Evolutionary conservation across 2,329 filamentous ascomycete genomes (phyloP).

Genomic region (Coniochaeta sp.): DNA sequence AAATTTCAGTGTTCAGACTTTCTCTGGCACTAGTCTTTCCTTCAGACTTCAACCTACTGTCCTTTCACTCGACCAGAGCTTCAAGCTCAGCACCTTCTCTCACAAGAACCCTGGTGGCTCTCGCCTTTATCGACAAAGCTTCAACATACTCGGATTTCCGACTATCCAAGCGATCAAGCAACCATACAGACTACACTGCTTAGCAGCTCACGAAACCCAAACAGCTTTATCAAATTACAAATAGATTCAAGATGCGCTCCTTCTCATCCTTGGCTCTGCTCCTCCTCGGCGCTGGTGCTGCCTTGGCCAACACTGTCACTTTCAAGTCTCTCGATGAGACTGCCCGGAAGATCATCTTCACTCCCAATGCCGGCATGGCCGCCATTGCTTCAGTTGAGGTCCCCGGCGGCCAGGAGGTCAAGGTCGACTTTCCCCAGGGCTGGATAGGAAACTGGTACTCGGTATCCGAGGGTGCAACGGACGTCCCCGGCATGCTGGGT

Average conservation of each 20-base stretch:
- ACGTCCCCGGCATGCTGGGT: conserved; percentile 29
- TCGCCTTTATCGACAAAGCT: background rate
- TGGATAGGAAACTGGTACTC: conserved; percentile 27
- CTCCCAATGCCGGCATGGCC: conserved; percentile 29
- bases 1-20: background rate
- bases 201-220: background rate
- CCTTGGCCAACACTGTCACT: conserved; percentile 42
- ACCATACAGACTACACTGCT: background rate
- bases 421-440: conserved; percentile 22
- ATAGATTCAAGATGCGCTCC: conserved; percentile 22
- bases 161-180: background rate
- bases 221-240: background rate
- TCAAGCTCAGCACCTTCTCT: background rate
- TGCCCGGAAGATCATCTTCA: conserved; percentile 44
- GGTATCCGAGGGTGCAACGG: conserved; percentile 20
- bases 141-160: background rate
- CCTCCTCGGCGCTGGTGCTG: conserved; percentile 33
- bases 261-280: conserved; percentile 39
- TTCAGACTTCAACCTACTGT: background rate
- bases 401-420: conserved; percentile 26
- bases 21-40: background rate
- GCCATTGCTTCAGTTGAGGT: conserved; percentile 31
- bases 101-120: background rate
- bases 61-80: background rate
- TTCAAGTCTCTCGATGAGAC: conserved; percentile 51